Evolutionary conservation across 306 rosid genomes (phyloP).

Genomic region (Vicia villosa): DNA sequence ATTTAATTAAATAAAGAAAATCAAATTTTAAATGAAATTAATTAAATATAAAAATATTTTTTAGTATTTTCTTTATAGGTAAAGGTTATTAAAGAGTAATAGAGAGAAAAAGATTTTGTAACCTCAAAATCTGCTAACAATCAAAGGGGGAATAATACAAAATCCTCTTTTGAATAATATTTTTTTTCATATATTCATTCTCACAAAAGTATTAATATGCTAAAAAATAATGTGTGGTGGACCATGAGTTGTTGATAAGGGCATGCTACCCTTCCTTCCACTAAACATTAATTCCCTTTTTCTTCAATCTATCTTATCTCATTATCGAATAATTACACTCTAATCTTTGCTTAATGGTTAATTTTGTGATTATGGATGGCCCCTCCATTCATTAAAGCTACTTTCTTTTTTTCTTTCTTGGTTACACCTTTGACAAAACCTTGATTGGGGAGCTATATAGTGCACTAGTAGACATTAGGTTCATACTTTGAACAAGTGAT

Average conservation of each 20-base stretch:
- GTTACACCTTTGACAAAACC: constrained; percentile 39
- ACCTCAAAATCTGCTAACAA: constrained; percentile 4
- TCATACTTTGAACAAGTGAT: constrained; percentile 29
- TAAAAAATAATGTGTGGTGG: constrained; percentile 43
- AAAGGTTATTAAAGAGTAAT: background rate
- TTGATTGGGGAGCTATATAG: constrained; percentile 38
- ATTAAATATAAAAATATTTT: too few relatives aligned
- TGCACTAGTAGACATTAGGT: constrained; percentile 28
- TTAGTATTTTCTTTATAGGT: background rate
- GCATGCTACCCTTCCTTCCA: constrained; percentile 94
- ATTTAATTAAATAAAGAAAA: too few relatives aligned
- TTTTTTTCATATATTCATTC: background rate
- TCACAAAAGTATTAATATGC: background rate
- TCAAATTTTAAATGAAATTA: too few relatives aligned
- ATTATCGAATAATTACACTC: constrained; percentile 62
- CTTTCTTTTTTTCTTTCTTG: constrained; percentile 34
- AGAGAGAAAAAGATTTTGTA: background rate
- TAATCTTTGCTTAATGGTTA: constrained; percentile 79
- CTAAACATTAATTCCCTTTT: constrained; percentile 60
- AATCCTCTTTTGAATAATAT: constrained; percentile 24
- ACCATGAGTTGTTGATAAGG: constrained; percentile 67
- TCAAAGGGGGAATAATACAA: constrained; percentile 23
- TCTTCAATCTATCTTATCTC: constrained; percentile 64
- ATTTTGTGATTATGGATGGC: constrained; percentile 66
- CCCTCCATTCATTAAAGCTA: constrained; percentile 75